Percentiles rank a stretch among this genome's conserved stretches.
Conservation (phyloP, 495 filamentous ascomycete species). For the Penicillium salamii region DNA sequence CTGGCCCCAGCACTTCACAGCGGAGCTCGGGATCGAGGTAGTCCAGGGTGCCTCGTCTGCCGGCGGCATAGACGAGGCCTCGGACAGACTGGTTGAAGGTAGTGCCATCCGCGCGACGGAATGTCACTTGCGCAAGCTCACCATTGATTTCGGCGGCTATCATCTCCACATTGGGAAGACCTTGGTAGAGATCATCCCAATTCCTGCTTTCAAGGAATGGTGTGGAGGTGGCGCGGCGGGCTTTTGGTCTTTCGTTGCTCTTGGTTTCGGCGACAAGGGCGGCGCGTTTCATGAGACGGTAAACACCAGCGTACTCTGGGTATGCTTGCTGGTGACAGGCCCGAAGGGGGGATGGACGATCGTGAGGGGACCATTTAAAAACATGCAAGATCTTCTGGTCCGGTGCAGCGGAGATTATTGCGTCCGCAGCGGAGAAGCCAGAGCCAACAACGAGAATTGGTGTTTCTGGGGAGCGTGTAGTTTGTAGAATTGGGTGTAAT, state of each 20-base stretch:
- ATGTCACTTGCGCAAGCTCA: constrained; percentile 39
- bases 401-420: constrained; percentile 53
- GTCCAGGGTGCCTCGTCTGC: constrained; percentile 55
- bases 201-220: constrained; percentile 45
- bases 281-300: constrained; percentile 61
- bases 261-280: constrained; percentile 25
- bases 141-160: constrained; percentile 34
- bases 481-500: constrained; percentile 38
- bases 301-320: constrained; percentile 64
- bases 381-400: constrained; percentile 57
- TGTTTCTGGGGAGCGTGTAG: constrained; percentile 17
- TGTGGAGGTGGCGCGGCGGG: constrained; percentile 37
- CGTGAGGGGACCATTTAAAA: constrained; percentile 59
- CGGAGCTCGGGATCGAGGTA: constrained; percentile 53
- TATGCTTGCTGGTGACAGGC: constrained; percentile 64
- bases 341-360: constrained; percentile 55
- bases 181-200: constrained; percentile 56
- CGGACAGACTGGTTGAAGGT: constrained; percentile 43
- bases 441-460: constrained; percentile 60
- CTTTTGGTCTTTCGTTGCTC: constrained; percentile 22
- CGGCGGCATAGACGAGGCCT: constrained; percentile 58
- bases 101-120: constrained; percentile 46
- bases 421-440: constrained; percentile 64
- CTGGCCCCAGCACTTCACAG: constrained; percentile 44
- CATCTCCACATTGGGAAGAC: constrained; percentile 56